These are phyloP conservation scores for Pichia sp. DNA, from an alignment of 1,139 yeast species.

Conservation along the genomic window DNA sequence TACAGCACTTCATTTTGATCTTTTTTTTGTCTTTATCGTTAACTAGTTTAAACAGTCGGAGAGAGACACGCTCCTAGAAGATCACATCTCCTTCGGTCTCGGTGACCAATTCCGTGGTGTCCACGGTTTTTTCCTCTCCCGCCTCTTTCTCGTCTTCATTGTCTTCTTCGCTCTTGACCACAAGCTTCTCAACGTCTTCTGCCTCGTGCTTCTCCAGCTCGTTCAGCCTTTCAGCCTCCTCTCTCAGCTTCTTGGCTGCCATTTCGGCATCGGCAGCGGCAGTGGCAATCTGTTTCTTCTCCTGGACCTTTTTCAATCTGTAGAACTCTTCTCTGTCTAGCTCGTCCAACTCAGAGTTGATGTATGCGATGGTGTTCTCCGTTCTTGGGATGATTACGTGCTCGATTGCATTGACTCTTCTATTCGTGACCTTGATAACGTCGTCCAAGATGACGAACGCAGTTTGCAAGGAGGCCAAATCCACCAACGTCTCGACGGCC, in stretches of 20 bases:
- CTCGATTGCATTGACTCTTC: constrained; percentile 98
- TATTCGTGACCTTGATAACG: constrained; percentile 93
- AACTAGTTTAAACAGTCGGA: constrained; percentile 2
- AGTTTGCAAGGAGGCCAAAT: constrained; percentile 89
- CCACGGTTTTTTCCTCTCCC: constrained; percentile 20
- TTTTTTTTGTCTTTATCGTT: neutral
- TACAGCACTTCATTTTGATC: neutral
- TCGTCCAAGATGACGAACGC: constrained; percentile 96
- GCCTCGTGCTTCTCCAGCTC: constrained; percentile 24
- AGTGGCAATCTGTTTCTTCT: constrained; percentile 81
- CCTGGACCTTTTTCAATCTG: constrained; percentile 93
- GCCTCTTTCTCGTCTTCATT: neutral
- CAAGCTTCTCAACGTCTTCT: constrained; percentile 16
- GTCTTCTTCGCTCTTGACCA: constrained; percentile 15
- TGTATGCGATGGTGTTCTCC: constrained; percentile 88
- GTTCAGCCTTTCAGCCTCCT: constrained; percentile 15
- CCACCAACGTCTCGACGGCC: constrained; percentile 94
- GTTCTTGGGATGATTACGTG: constrained; percentile 97
- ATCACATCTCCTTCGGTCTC: constrained; percentile 49
- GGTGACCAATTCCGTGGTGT: constrained; percentile 34
- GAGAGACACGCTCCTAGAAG: constrained; percentile 29
- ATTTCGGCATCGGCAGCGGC: constrained; percentile 63
- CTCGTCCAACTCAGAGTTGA: constrained; percentile 94
- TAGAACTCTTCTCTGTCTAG: constrained; percentile 97
- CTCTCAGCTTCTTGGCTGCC: constrained; percentile 31